Base-by-base conservation (phyloP, 2,329 filamentous ascomycete genomes). In the Aureobasidium vineae region DNA sequence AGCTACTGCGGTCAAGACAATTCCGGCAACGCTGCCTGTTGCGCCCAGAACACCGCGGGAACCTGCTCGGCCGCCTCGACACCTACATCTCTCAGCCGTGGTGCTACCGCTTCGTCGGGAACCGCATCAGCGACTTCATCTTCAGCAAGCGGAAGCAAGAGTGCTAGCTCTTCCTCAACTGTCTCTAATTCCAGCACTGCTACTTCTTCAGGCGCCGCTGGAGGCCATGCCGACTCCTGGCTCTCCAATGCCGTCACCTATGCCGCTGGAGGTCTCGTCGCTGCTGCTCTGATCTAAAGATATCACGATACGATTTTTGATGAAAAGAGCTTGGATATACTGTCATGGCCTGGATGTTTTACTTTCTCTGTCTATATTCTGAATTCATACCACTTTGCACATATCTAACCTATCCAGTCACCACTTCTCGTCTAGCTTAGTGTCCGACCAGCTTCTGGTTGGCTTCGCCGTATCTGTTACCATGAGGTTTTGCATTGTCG, bases 401-500 rank as follows among this genome's bases (percentile, higher is more conserved):
- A n/a, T 28, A 19, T 43, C 53, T 33, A 15, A 16, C 19, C 15
- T 50, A n/a, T 49, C 26, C 33, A 7, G n/a, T 36, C 33, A 11
- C 33, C 33, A 36, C 11, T 5, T 13, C 21, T 23, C 23, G 10
- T 11, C 21, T n/a, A 10, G 3, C 23, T 57, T 57, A 64, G 49
- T 68, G 67, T n/a, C 64, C 67, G 3, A 64, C 56, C 67, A 66
- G 23, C 50, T 59, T 47, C 56, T 68, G 67, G 15, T 33, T 19
- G 7, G 52, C 53, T 28, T 63, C 52, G 23, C n/a, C 26, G 40
- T 79, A 79, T 67, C 78, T 71, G 38, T 77, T 75, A 0, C 78
- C 78, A 31, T 73, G 71, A 0, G 77, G 77, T 69, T 79, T 79
- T 1, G 74, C 73, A 23, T 68, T 67, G 68, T 81, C 75, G 23